phyloP scores from a whole-genome alignment of 2,329 filamentous ascomycete species.

The Gaeumannomyces tritici region DNA sequence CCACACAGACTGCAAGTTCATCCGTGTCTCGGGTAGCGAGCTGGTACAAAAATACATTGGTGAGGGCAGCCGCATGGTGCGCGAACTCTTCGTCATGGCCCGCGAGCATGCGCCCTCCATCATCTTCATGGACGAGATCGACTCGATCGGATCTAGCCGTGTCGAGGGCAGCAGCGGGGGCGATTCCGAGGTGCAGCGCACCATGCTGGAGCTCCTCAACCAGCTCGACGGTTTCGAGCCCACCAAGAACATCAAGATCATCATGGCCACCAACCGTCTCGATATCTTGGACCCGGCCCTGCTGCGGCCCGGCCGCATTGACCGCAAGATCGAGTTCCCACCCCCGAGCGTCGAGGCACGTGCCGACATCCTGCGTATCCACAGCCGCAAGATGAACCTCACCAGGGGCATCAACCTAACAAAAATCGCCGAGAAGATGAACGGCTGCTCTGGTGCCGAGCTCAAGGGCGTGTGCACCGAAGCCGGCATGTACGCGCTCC shows the following conservation, averaged over 20 bases:
- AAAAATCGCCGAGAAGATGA: slow-evolving; percentile 99
- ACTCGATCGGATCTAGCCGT: slow-evolving; percentile 94
- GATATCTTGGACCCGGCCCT: slow-evolving; percentile 95
- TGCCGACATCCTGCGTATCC: slow-evolving; percentile 95
- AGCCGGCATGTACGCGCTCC: slow-evolving; percentile 94
- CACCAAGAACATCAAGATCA: slow-evolving; percentile 99
- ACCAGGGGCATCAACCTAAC: slow-evolving; percentile 94
- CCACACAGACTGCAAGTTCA: slow-evolving; percentile 99
- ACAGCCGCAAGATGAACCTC: slow-evolving; percentile 96
- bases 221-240: slow-evolving; percentile 98
- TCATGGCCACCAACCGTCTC: slow-evolving; percentile 98
- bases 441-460: slow-evolving; percentile 94
- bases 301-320: slow-evolving; percentile 91
- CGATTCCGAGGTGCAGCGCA: slow-evolving; percentile 96
- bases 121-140: slow-evolving; percentile 99
- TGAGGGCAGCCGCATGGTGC: slow-evolving; percentile 95
- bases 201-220: slow-evolving; percentile 96
- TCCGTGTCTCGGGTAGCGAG: slow-evolving; percentile 91
- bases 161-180: slow-evolving; percentile 93
- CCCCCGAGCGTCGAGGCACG: slow-evolving; percentile 92
- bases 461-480: slow-evolving; percentile 98
- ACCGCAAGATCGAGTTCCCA: slow-evolving; percentile 98
- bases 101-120: slow-evolving; percentile 96
- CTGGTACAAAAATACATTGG: slow-evolving; percentile 99
- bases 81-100: slow-evolving; percentile 98